Conservation (phyloP, 176 grass and related monocot genomes). For the Themeda triandra region DNA sequence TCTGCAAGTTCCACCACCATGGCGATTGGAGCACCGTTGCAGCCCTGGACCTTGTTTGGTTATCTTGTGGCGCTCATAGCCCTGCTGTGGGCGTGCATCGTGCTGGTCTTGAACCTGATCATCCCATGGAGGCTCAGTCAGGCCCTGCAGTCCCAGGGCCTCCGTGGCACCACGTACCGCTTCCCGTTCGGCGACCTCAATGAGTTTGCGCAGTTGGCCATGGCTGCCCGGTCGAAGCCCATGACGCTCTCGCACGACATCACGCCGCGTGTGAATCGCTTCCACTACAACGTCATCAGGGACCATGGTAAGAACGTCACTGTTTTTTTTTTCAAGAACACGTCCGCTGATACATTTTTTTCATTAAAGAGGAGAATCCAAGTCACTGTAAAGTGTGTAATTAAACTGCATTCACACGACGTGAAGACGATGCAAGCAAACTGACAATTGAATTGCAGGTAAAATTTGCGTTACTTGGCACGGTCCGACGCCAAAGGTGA, state of each 20-base stretch:
- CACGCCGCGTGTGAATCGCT: slow-evolving; percentile 24
- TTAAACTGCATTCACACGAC: not conserved
- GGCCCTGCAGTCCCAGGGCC: slow-evolving; percentile 43
- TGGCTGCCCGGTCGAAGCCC: slow-evolving; percentile 19
- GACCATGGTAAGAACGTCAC: slow-evolving; percentile 29
- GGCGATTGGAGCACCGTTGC: not conserved
- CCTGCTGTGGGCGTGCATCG: not conserved
- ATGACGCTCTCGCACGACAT: slow-evolving; percentile 56
- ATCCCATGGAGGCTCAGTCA: slow-evolving; percentile 28
- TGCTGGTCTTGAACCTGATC: slow-evolving; percentile 20
- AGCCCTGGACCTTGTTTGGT: slow-evolving; percentile 16
- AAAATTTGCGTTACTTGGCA: slow-evolving; percentile 46
- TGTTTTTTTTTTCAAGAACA: too few relatives aligned
- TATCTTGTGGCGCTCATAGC: not conserved
- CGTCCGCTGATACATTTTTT: too few relatives aligned
- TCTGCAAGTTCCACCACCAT: not conserved
- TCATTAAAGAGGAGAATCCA: too few relatives aligned
- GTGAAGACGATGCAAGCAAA: not conserved
- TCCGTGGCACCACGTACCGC: slow-evolving; percentile 36
- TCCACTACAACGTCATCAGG: slow-evolving; percentile 7
- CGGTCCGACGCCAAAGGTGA: slow-evolving; percentile 26
- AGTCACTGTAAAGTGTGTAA: too few relatives aligned
- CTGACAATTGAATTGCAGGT: slow-evolving; percentile 26
- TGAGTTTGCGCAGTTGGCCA: not conserved
- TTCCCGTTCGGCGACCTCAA: slow-evolving; percentile 40